These are phyloP conservation scores for Rubia peregrina DNA, from an alignment of 305 asterid species.

Conservation along the genomic window DNA sequence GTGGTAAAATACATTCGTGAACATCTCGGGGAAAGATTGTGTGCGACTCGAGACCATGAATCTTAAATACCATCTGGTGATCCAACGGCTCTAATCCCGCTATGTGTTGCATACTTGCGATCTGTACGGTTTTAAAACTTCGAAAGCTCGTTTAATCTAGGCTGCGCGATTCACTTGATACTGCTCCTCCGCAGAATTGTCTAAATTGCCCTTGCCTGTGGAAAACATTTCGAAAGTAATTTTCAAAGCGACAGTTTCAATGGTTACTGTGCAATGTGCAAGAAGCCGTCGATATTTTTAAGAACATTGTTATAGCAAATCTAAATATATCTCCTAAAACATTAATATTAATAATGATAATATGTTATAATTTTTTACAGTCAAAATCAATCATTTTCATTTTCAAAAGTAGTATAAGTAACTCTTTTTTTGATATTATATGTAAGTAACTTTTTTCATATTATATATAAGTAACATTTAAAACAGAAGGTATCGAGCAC, in stretches of 20 bases:
- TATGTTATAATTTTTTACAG: background rate
- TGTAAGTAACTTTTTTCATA: too few species aligned
- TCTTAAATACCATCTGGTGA: conserved; percentile 11
- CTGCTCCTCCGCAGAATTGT: background rate
- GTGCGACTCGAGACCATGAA: conserved; percentile 18
- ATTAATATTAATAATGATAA: background rate
- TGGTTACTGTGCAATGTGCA: too few species aligned
- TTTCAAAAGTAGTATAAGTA: background rate
- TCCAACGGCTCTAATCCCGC: conserved; percentile 38
- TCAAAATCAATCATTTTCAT: background rate
- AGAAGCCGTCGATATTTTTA: background rate
- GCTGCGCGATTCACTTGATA: background rate
- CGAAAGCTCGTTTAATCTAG: background rate
- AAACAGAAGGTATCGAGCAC: conserved; percentile 4
- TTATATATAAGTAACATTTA: too few species aligned
- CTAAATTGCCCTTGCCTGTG: conserved; percentile 19
- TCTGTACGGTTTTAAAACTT: conserved; percentile 19
- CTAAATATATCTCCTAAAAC: too few species aligned
- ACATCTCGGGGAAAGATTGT: conserved; percentile 10
- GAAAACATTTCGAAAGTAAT: background rate
- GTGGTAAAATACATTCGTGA: conserved; percentile 40
- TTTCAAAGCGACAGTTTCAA: background rate
- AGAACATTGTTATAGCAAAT: too few species aligned
- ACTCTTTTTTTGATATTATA: too few species aligned
- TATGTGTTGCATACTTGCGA: conserved; percentile 14